These are phyloP conservation scores for Naegleria gruberi DNA, from an alignment of 208 protist genomes.

Conservation along the genomic window DNA sequence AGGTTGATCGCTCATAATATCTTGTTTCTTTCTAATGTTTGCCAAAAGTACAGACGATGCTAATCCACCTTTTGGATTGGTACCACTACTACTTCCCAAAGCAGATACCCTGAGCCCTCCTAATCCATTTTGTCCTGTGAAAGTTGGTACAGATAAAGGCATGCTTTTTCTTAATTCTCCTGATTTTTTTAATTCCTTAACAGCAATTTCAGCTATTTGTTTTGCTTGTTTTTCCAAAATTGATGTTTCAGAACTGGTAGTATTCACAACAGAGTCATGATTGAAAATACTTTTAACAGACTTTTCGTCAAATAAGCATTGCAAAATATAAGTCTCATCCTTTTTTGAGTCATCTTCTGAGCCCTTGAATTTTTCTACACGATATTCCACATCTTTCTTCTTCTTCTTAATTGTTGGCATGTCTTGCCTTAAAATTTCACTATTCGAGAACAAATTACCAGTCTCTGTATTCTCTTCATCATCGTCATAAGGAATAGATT, in stretches of 20 bases:
- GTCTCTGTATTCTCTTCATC: not conserved
- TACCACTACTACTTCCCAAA: not conserved
- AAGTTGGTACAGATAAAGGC: not conserved
- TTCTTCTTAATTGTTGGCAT: not conserved
- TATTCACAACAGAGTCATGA: not conserved
- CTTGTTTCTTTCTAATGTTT: not conserved
- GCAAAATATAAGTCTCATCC: not conserved
- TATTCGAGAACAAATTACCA: not conserved
- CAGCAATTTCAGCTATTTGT: not conserved
- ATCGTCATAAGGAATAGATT: not conserved
- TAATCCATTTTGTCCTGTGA: not conserved
- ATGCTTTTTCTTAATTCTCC: not conserved
- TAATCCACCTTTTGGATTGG: not conserved
- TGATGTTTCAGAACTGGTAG: not conserved
- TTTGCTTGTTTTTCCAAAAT: conserved; percentile 15
- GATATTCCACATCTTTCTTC: not conserved
- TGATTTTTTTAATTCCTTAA: not conserved
- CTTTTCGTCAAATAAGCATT: not conserved
- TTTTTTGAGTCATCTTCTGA: not conserved
- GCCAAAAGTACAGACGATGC: not conserved
- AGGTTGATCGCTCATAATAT: not conserved
- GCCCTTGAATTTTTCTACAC: not conserved
- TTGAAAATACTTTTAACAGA: not conserved
- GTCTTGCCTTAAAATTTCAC: not conserved
- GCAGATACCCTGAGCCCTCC: not conserved